Percentiles rank a stretch among this genome's conserved stretches.
Evolutionary conservation across 768 basidiomycete species (phyloP).

Genomic region (Guyanaporus albipodus): DNA sequence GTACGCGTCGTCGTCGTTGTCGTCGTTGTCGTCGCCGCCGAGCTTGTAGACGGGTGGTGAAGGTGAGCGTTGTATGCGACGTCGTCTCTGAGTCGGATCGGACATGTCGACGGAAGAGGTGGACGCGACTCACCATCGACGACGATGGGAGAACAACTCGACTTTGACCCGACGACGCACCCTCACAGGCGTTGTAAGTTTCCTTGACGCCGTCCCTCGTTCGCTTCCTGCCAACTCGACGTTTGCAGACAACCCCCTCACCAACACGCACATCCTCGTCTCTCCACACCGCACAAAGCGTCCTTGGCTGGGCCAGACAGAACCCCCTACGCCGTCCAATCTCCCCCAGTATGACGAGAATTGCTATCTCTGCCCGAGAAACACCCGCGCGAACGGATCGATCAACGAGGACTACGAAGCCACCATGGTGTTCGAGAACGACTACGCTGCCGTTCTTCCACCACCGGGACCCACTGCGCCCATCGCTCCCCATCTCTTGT

Average conservation of each 20-base stretch:
- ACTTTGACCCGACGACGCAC: slow-evolving; percentile 63
- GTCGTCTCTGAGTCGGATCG: slow-evolving; percentile 43
- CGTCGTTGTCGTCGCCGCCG: slow-evolving; percentile 56
- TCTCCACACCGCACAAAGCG: slow-evolving; percentile 89
- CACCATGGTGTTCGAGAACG: slow-evolving; percentile 74
- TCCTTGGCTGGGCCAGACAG: slow-evolving; percentile 88
- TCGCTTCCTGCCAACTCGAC: not conserved
- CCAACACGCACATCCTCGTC: slow-evolving; percentile 71
- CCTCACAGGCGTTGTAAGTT: slow-evolving; percentile 68
- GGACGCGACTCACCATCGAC: not conserved
- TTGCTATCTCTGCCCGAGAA: slow-evolving; percentile 90
- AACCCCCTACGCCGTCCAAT: slow-evolving; percentile 49
- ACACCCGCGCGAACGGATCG: slow-evolving; percentile 66
- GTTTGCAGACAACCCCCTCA: slow-evolving; percentile 71
- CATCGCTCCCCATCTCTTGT: slow-evolving; percentile 51
- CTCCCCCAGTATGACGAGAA: slow-evolving; percentile 63
- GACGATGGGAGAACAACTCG: slow-evolving; percentile 39
- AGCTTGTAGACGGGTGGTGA: slow-evolving; percentile 57
- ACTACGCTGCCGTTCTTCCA: slow-evolving; percentile 77
- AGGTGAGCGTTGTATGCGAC: slow-evolving; percentile 51
- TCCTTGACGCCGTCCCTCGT: not conserved
- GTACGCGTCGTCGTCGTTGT: slow-evolving; percentile 61
- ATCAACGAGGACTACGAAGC: slow-evolving; percentile 63
- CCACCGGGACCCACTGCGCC: slow-evolving; percentile 55
- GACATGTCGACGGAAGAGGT: slow-evolving; percentile 20